phyloP scores from a whole-genome alignment of 208 protist genomes.

The Wallacemonas sp. region DNA sequence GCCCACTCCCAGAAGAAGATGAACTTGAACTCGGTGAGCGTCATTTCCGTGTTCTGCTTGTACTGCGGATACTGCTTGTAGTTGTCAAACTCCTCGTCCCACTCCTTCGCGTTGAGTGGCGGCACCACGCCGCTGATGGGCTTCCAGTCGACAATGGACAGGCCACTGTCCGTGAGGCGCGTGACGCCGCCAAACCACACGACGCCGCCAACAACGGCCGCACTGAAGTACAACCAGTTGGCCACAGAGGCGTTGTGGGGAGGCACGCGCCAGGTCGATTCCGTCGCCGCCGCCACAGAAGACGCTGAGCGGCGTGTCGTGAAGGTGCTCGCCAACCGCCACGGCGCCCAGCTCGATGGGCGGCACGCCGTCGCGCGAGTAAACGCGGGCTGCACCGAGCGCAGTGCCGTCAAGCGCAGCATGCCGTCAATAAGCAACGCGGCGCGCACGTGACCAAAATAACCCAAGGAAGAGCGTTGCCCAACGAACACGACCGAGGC shows the following conservation, averaged over 20 bases:
- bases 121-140: conserved; percentile 88
- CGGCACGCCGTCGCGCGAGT: not conserved
- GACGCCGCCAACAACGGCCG: conserved; percentile 86
- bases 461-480: no score
- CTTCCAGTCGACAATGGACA: conserved; percentile 95
- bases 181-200: conserved; percentile 95
- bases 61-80: conserved; percentile 97
- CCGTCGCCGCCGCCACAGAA: not conserved
- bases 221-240: conserved; percentile 87
- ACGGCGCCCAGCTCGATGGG: not conserved
- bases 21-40: conserved; percentile 94
- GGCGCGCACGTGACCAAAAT: not conserved
- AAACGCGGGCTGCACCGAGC: conserved; percentile 1
- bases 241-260: conserved; percentile 66
- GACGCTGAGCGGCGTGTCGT: not conserved
- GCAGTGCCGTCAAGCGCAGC: conserved; percentile 14
- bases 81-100: conserved; percentile 95
- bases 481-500: not conserved
- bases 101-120: conserved; percentile 89
- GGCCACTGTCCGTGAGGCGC: conserved; percentile 92
- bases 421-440: conserved; percentile 5
- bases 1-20: conserved; percentile 98
- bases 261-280: conserved; percentile 21
- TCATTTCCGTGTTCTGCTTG: conserved; percentile 93
- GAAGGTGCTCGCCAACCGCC: not conserved